Evolutionary conservation across 257 asterid species (phyloP).

Genomic region (Lycium ferocissimum): DNA sequence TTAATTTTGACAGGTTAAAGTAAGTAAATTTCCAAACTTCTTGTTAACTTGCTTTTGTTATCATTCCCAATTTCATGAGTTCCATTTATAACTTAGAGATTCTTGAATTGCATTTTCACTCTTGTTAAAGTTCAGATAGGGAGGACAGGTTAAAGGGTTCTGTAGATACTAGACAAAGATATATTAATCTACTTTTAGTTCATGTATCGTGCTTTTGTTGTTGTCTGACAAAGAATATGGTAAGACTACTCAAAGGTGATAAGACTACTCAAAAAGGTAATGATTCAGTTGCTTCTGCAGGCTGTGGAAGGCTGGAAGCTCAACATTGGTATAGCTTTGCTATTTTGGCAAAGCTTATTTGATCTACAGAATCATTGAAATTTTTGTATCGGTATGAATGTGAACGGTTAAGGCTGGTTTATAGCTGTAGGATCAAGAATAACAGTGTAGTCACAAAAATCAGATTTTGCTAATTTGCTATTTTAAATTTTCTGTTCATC

Average conservation of each 20-base stretch:
- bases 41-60: neutral
- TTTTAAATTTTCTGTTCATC: slow-evolving; percentile 13
- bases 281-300: neutral
- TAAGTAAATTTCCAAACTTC: slow-evolving; percentile 45
- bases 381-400: neutral
- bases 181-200: too few relatives aligned
- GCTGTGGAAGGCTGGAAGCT: neutral
- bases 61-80: neutral
- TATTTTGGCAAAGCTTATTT: neutral
- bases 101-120: too few relatives aligned
- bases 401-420: neutral
- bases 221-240: too few relatives aligned
- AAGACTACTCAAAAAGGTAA: too few relatives aligned
- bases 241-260: neutral
- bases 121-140: too few relatives aligned
- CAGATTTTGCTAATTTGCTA: neutral
- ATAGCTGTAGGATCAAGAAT: slow-evolving; percentile 15
- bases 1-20: slow-evolving; percentile 85
- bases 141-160: too few relatives aligned
- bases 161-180: too few relatives aligned
- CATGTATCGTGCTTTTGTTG: too few relatives aligned
- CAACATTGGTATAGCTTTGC: neutral
- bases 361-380: neutral
- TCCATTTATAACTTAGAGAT: too few relatives aligned
- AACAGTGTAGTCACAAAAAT: neutral